Conservation (phyloP, 2,329 filamentous ascomycete genomes). For the Berkeleyomyces basicola region DNA sequence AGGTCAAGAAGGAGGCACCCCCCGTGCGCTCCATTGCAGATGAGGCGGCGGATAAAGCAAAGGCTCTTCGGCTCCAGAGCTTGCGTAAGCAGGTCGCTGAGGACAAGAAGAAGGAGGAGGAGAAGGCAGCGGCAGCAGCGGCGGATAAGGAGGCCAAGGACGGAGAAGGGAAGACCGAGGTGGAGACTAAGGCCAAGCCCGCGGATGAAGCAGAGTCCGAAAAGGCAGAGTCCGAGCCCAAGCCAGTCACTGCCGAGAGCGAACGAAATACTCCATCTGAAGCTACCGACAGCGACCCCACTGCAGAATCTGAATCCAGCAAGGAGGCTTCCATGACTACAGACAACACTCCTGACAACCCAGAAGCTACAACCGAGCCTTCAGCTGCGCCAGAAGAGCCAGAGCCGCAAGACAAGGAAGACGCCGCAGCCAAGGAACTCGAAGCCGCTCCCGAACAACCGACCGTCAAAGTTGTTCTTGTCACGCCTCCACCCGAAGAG, state of each 20-base stretch:
- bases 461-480: slow-evolving; percentile 1
- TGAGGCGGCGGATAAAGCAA: slow-evolving; percentile 49
- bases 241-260: not conserved
- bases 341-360: not conserved
- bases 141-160: slow-evolving; percentile 9
- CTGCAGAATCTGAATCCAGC: not conserved
- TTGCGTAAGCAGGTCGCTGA: slow-evolving; percentile 39
- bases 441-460: not conserved
- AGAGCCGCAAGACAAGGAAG: not conserved
- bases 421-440: not conserved
- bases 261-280: too few species aligned
- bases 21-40: slow-evolving; percentile 41
- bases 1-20: slow-evolving; percentile 19
- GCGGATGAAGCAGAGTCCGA: slow-evolving; percentile 17
- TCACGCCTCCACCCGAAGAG: slow-evolving; percentile 4
- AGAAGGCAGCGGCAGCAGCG: slow-evolving; percentile 13
- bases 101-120: slow-evolving; percentile 17
- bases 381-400: slow-evolving; percentile 8
- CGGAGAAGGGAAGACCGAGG: slow-evolving; percentile 10
- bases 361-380: slow-evolving; percentile 3
- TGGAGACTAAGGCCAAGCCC: slow-evolving; percentile 7
- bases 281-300: too few species aligned
- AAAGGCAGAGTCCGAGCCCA: slow-evolving; percentile 14
- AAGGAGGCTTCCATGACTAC: not conserved
- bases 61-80: slow-evolving; percentile 37